Percentiles rank a stretch among this genome's conserved stretches.
These are phyloP conservation scores for Phytophthora megakarya DNA, from an alignment of 352 stramenopile genomes.

Conservation along the genomic window DNA sequence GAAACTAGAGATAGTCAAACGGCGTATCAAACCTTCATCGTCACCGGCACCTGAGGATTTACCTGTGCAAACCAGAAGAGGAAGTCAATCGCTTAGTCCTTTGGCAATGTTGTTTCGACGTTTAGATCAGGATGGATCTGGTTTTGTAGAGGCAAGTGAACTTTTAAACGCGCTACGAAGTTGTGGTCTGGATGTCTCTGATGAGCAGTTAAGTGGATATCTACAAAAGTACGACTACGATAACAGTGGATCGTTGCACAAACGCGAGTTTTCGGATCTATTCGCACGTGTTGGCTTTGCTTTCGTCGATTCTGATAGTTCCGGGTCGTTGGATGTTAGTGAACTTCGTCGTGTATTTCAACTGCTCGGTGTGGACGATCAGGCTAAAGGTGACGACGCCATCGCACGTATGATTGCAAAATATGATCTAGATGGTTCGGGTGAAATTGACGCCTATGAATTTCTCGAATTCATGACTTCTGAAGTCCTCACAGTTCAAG, in stretches of 20 bases:
- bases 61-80: neutral
- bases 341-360: conserved; percentile 61
- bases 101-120: conserved; percentile 49
- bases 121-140: conserved; percentile 56
- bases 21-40: conserved; percentile 8
- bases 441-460: conserved; percentile 73
- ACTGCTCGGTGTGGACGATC: conserved; percentile 52
- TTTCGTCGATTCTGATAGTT: conserved; percentile 65
- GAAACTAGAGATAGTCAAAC: conserved; percentile 31
- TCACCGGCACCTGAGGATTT: neutral
- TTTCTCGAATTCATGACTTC: conserved; percentile 80
- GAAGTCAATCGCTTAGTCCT: conserved; percentile 14
- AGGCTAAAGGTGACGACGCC: conserved; percentile 43
- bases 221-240: conserved; percentile 67
- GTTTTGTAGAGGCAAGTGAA: conserved; percentile 49
- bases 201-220: conserved; percentile 36
- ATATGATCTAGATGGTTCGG: conserved; percentile 75
- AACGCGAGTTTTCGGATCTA: conserved; percentile 59
- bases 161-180: conserved; percentile 37
- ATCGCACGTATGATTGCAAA: conserved; percentile 50
- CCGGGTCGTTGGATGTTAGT: conserved; percentile 48
- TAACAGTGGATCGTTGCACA: conserved; percentile 43
- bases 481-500: conserved; percentile 37
- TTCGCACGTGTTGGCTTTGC: conserved; percentile 63
- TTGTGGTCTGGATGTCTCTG: conserved; percentile 44